Conservation (phyloP, 768 basidiomycete genomes). For the Leccinum subtestaceum region DNA sequence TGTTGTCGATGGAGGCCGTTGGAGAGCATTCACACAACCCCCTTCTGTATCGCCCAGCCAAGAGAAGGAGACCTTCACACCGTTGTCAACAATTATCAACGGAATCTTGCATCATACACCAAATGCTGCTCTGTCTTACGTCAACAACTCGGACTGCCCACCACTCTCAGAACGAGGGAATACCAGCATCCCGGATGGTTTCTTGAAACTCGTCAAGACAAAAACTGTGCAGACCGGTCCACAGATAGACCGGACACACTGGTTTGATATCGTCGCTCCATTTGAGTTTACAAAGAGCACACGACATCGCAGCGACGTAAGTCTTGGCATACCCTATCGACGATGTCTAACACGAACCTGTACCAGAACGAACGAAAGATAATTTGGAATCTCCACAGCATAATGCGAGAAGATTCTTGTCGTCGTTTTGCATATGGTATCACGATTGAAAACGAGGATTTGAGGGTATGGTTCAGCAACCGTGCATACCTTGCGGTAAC, state of each 20-base stretch:
- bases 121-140: not conserved
- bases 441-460: too few relatives aligned
- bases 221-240: not conserved
- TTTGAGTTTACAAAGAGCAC: not conserved
- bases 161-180: not conserved
- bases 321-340: not conserved
- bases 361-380: not conserved
- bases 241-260: too few relatives aligned
- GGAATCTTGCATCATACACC: not conserved
- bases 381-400: not conserved
- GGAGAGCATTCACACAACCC: not conserved
- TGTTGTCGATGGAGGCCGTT: not conserved
- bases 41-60: not conserved
- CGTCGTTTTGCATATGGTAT: too few relatives aligned
- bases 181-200: not conserved
- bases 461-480: not conserved
- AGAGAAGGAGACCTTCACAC: not conserved
- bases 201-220: not conserved
- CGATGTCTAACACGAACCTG: too few relatives aligned
- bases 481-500: not conserved
- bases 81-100: not conserved
- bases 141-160: not conserved
- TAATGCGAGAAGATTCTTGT: not conserved
- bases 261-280: not conserved
- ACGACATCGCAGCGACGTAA: not conserved